Percentiles rank a stretch among this genome's conserved stretches.
Evolutionary conservation across 2,329 filamentous ascomycete genomes (phyloP).

Genomic region (Metarhizium anisopliae): DNA sequence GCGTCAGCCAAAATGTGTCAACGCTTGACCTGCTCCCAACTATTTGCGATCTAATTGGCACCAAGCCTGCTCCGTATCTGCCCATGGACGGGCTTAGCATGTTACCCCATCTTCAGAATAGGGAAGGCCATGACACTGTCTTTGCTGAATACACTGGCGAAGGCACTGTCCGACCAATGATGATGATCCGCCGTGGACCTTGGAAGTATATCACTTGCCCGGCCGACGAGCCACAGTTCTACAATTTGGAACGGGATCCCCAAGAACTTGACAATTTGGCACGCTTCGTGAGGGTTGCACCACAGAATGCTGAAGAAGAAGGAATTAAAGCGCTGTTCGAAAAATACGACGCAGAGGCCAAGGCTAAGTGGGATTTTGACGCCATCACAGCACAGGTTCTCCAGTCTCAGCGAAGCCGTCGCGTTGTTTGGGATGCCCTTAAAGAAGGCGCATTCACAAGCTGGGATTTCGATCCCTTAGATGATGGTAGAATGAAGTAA

Average conservation of each 20-base stretch:
- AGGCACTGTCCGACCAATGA: conserved; percentile 77
- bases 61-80: conserved; percentile 58
- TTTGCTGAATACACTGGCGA: conserved; percentile 93
- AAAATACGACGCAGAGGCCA: conserved; percentile 66
- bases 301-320: conserved; percentile 33
- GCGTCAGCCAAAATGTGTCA: conserved; percentile 75
- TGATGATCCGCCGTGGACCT: conserved; percentile 84
- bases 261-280: conserved; percentile 67
- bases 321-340: conserved; percentile 43
- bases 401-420: conserved; percentile 67
- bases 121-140: conserved; percentile 71
- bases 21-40: conserved; percentile 87
- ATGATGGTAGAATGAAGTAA: conserved; percentile 59
- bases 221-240: conserved; percentile 76
- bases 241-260: conserved; percentile 68
- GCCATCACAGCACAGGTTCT: conserved; percentile 67
- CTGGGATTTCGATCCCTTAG: conserved; percentile 78
- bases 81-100: conserved; percentile 81
- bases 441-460: conserved; percentile 65
- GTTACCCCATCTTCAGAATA: conserved; percentile 62
- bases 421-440: conserved; percentile 72
- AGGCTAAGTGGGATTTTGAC: conserved; percentile 71
- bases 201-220: conserved; percentile 92
- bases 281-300: conserved; percentile 30
- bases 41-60: conserved; percentile 72